A percentile compares a stretch with the other conserved stretches of the same genome.
Evolutionary conservation across 495 filamentous ascomycete genomes (phyloP).

Genomic region (Aspergillus sclerotioniger): DNA sequence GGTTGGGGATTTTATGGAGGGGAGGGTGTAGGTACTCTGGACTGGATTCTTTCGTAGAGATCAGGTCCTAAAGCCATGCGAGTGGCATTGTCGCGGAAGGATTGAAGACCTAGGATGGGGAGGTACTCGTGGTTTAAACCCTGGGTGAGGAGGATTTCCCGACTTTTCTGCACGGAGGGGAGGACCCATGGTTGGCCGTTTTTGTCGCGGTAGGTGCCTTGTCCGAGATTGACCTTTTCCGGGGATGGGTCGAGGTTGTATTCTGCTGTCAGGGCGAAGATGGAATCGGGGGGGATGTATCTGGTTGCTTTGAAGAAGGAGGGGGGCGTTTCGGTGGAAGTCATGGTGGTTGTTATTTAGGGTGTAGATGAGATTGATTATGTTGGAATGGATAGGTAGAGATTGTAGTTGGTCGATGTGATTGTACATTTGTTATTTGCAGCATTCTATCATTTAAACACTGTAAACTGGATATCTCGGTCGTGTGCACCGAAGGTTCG

Average conservation of each 20-base stretch:
- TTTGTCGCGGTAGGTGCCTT: conserved; percentile 39
- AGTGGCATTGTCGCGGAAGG: conserved; percentile 25
- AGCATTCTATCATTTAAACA: too few relatives aligned
- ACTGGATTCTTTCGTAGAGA: conserved; percentile 9
- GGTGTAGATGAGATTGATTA: neutral
- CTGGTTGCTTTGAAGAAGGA: conserved; percentile 24
- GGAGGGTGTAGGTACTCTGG: conserved; percentile 11
- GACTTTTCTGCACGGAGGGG: conserved; percentile 26
- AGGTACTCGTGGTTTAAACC: conserved; percentile 36
- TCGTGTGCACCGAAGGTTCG: too few relatives aligned
- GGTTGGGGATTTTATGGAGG: too few relatives aligned
- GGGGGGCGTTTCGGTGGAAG: neutral
- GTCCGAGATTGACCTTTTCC: conserved; percentile 37
- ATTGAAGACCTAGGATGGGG: conserved; percentile 31
- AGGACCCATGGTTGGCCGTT: conserved; percentile 43
- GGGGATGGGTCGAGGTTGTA: conserved; percentile 30
- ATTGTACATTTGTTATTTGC: too few relatives aligned
- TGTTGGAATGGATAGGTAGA: too few relatives aligned
- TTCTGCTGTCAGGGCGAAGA: conserved; percentile 34
- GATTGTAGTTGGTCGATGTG: too few relatives aligned
- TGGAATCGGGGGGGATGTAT: conserved; percentile 35
- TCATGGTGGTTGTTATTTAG: neutral
- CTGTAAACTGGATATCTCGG: too few relatives aligned
- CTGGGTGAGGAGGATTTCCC: conserved; percentile 15
- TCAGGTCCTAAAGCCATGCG: conserved; percentile 23